Conservation (phyloP, 345 rosid genomes). For the Murraya koenigii region DNA sequence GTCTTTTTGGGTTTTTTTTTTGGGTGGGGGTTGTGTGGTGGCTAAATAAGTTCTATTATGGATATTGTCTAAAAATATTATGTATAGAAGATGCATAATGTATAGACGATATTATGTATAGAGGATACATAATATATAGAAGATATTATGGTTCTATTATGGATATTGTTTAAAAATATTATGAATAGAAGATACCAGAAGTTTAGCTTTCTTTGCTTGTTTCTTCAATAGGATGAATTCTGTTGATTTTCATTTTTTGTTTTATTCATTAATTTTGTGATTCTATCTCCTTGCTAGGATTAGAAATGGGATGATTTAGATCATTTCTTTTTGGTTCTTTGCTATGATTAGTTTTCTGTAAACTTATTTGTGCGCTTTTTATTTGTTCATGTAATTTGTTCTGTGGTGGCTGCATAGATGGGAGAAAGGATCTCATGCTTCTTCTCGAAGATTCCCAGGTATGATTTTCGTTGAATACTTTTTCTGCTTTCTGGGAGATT, state of each 20-base stretch:
- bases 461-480: slow-evolving; percentile 8
- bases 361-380: not conserved
- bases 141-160: too few species aligned
- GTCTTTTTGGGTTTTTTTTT: too few species aligned
- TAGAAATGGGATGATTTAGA: not conserved
- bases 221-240: not conserved
- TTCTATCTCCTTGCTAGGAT: not conserved
- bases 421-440: slow-evolving; percentile 57
- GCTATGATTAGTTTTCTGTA: not conserved
- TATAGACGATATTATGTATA: too few species aligned
- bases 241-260: not conserved
- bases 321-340: not conserved
- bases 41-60: not conserved
- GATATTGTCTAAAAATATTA: too few species aligned
- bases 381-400: not conserved
- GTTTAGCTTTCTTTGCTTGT: not conserved
- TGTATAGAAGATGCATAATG: not conserved
- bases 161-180: too few species aligned
- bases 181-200: not conserved
- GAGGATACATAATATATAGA: too few species aligned
- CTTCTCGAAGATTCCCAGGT: slow-evolving; percentile 92
- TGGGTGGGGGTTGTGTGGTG: too few species aligned
- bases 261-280: not conserved
- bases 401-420: slow-evolving; percentile 35
- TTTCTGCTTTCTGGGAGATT: not conserved